Conservation (phyloP, 495 filamentous ascomycete species). For the Aspergillus saccharolyticus region DNA sequence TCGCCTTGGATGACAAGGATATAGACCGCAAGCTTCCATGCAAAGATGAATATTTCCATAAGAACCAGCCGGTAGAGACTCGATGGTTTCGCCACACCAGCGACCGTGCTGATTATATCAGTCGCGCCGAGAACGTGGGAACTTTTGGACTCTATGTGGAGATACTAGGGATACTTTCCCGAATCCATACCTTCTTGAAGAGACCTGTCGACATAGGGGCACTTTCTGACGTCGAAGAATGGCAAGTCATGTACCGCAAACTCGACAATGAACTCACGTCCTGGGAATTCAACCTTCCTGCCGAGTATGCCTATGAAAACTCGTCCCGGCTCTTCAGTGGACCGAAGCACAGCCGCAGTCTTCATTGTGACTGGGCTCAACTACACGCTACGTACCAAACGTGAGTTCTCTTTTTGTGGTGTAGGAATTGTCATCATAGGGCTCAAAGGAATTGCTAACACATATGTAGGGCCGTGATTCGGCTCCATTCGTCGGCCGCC, state of each 20-base stretch:
- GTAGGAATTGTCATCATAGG: neutral
- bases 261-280: conserved; percentile 70
- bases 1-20: conserved; percentile 79
- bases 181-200: conserved; percentile 80
- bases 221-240: conserved; percentile 76
- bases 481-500: conserved; percentile 85
- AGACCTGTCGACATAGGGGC: conserved; percentile 83
- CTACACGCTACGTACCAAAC: conserved; percentile 75
- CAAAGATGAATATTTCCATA: conserved; percentile 76
- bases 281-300: conserved; percentile 79
- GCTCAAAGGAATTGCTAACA: conserved; percentile 12
- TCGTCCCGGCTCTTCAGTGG: conserved; percentile 66
- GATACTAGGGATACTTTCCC: conserved; percentile 76
- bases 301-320: conserved; percentile 67
- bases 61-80: conserved; percentile 78
- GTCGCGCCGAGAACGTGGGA: conserved; percentile 74
- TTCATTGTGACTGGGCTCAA: conserved; percentile 84
- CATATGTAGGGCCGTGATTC: conserved; percentile 66
- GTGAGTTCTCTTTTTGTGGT: conserved; percentile 36
- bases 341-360: conserved; percentile 53
- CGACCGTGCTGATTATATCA: conserved; percentile 54
- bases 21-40: conserved; percentile 84
- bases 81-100: conserved; percentile 64
- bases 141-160: conserved; percentile 84
- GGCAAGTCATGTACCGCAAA: conserved; percentile 80